phyloP scores from a whole-genome alignment of 139 green algal genomes.

The Volvox reticuliferus region DNA sequence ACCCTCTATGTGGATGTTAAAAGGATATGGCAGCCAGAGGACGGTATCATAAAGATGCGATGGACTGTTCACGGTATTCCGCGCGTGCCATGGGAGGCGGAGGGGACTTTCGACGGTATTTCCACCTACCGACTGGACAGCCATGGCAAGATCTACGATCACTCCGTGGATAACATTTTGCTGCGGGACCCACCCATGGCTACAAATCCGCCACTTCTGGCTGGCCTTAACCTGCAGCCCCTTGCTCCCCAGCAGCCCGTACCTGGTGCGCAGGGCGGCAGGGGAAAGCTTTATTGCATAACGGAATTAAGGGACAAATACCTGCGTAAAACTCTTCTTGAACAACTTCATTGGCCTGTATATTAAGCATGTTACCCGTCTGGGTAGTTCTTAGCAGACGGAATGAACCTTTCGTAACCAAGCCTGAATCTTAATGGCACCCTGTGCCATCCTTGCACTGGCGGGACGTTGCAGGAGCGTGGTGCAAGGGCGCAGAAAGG shows the following conservation, averaged over 20 bases:
- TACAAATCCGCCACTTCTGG: conserved; percentile 56
- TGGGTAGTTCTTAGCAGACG: no score
- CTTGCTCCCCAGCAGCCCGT: conserved; percentile 51
- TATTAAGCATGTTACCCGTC: no score
- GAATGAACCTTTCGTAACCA: no score
- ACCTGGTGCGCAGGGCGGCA: conserved; percentile 34
- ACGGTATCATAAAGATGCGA: conserved; percentile 84
- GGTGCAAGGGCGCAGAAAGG: conserved; percentile 33
- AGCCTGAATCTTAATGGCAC: no score
- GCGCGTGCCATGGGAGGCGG: conserved; percentile 89
- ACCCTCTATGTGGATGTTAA: conserved; percentile 87
- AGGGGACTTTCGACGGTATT: conserved; percentile 93
- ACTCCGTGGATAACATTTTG: conserved; percentile 87
- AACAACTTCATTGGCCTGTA: no score
- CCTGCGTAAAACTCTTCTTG: no score
- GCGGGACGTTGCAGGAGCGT: conserved; percentile 37
- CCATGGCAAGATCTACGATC: conserved; percentile 88
- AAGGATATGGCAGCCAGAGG: conserved; percentile 93
- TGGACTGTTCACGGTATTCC: conserved; percentile 92
- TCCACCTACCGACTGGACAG: conserved; percentile 94
- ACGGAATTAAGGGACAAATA: no score
- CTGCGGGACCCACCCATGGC: conserved; percentile 66
- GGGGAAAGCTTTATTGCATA: no score
- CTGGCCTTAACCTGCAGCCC: conserved; percentile 67
- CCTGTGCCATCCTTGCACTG: no score